Percentiles rank a stretch among this genome's conserved stretches.
These are phyloP conservation scores for Stagonosporopsis tanaceti DNA, from an alignment of 2,329 filamentous ascomycete genomes.

Conservation along the genomic window DNA sequence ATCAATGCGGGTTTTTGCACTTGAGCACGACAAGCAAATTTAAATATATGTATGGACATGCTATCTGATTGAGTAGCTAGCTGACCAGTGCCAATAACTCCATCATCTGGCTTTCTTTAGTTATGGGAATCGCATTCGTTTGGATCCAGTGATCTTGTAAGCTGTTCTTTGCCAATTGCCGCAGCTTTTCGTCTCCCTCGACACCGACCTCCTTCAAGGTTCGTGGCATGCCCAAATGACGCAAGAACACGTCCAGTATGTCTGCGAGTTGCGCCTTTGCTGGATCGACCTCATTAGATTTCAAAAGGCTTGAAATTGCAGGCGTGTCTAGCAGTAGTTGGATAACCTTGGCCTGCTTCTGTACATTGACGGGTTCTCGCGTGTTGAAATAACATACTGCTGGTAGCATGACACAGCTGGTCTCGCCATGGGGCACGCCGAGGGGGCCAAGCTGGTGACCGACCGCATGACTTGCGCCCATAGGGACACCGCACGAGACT, in stretches of 20 bases:
- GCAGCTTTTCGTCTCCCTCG: conserved; percentile 1
- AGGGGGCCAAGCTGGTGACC: conserved; percentile 1
- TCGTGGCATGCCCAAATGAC: conserved; percentile 5
- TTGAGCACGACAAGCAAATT: too few species aligned
- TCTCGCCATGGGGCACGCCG: conserved; percentile 1
- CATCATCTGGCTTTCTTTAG: conserved; percentile 3
- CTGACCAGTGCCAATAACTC: not conserved
- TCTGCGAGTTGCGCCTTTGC: not conserved
- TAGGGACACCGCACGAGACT: not conserved
- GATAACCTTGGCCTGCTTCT: conserved; percentile 5
- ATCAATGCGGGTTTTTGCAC: too few species aligned
- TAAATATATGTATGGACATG: not conserved
- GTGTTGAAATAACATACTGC: not conserved
- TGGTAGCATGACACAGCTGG: conserved; percentile 1
- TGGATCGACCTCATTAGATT: not conserved
- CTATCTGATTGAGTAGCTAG: not conserved
- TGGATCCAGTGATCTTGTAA: conserved; percentile 5
- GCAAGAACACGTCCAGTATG: conserved; percentile 1
- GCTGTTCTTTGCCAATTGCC: conserved; percentile 2
- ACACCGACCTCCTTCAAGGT: conserved; percentile 1
- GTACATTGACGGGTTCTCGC: not conserved
- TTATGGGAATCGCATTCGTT: conserved; percentile 4
- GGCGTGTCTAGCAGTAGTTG: not conserved
- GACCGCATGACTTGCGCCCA: not conserved
- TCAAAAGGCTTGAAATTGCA: not conserved